Conservation (phyloP, 176 grass and related monocot genomes). For the Pontederia paniculata region DNA sequence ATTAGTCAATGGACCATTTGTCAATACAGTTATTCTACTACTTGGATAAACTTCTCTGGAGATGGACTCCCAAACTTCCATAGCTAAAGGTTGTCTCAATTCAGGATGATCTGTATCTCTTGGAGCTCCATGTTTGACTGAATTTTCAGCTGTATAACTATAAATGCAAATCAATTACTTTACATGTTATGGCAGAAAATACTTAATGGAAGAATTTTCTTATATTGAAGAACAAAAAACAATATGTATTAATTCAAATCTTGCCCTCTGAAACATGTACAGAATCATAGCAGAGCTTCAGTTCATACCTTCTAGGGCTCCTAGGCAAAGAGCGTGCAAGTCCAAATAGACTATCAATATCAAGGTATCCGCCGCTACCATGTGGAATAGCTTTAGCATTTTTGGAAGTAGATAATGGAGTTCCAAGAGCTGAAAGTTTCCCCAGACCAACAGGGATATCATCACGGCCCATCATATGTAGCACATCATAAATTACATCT, state of each 20-base stretch:
- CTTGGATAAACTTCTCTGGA: slow-evolving; percentile 31
- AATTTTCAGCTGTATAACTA: slow-evolving; percentile 83
- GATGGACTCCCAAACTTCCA: slow-evolving; percentile 77
- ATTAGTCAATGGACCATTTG: slow-evolving; percentile 80
- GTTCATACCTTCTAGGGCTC: slow-evolving; percentile 52
- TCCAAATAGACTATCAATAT: slow-evolving; percentile 60
- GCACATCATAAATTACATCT: slow-evolving; percentile 51
- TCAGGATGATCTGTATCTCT: slow-evolving; percentile 64
- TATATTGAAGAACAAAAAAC: neutral
- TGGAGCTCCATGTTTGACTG: slow-evolving; percentile 52
- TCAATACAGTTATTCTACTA: slow-evolving; percentile 52
- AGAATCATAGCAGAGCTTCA: neutral
- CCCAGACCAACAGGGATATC: slow-evolving; percentile 59
- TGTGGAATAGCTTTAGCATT: slow-evolving; percentile 49
- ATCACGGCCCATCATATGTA: slow-evolving; percentile 85
- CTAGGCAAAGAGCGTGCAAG: slow-evolving; percentile 40
- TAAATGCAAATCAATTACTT: neutral
- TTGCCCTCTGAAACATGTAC: neutral
- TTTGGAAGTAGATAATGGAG: slow-evolving; percentile 33
- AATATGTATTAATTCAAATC: too few relatives aligned
- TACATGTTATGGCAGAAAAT: too few relatives aligned
- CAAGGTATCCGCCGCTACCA: slow-evolving; percentile 49
- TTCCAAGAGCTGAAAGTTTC: slow-evolving; percentile 37
- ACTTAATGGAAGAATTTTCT: too few relatives aligned
- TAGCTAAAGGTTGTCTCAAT: slow-evolving; percentile 59